Evolutionary conservation across 768 basidiomycete species (phyloP).

Genomic region (Lactarius deliciosus): DNA sequence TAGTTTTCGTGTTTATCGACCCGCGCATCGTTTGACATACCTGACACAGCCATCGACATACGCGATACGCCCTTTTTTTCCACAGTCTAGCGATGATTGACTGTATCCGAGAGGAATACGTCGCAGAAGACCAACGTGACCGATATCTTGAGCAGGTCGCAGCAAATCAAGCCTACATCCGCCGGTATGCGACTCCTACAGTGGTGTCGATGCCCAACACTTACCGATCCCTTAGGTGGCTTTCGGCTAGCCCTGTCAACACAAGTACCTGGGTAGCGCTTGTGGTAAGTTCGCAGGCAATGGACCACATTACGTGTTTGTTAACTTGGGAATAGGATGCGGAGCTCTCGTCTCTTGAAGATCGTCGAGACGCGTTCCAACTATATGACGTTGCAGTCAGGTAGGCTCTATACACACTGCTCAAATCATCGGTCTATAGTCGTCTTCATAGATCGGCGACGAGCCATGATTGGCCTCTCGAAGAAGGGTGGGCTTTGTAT

Average conservation of each 20-base stretch:
- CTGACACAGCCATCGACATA: constrained; percentile 57
- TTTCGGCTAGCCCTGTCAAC: constrained; percentile 68
- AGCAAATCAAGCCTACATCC: constrained; percentile 59
- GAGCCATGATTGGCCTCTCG: constrained; percentile 67
- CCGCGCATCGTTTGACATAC: constrained; percentile 9
- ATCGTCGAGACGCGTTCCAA: constrained; percentile 58
- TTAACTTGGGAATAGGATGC: constrained; percentile 53
- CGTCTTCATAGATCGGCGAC: constrained; percentile 50
- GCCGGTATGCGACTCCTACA: constrained; percentile 44
- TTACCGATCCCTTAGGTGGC: constrained; percentile 49
- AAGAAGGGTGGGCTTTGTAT: constrained; percentile 69
- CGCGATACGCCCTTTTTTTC: constrained; percentile 67
- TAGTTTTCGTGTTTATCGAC: constrained; percentile 27
- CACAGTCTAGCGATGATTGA: constrained; percentile 67
- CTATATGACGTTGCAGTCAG: constrained; percentile 70
- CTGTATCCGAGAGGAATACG: constrained; percentile 49
- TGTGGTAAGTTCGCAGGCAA: constrained; percentile 45
- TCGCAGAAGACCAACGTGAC: constrained; percentile 38
- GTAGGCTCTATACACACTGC: constrained; percentile 36
- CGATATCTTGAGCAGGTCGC: constrained; percentile 57
- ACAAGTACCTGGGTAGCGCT: constrained; percentile 67
- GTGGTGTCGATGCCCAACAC: background rate
- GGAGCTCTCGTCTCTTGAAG: constrained; percentile 59
- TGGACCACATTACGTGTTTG: background rate
- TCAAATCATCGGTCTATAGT: background rate